These are phyloP conservation scores for Paracoccidioides lutzii DNA, from an alignment of 2,329 filamentous ascomycete species.

Conservation along the genomic window DNA sequence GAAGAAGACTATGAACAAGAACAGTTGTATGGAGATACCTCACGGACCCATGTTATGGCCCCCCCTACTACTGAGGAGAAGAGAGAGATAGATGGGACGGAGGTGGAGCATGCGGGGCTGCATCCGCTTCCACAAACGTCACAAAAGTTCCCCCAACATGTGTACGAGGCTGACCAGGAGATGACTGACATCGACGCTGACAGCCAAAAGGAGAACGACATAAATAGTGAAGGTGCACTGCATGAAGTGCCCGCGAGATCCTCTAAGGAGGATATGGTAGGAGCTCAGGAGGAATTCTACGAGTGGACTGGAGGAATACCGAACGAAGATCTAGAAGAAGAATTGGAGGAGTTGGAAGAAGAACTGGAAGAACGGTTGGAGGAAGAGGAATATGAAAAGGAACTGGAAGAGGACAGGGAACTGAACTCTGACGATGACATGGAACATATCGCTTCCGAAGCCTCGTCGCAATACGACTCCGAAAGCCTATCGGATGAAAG, in stretches of 20 bases:
- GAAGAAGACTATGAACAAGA: background rate
- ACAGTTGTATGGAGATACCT: background rate
- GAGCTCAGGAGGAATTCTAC: slow-evolving; percentile 6
- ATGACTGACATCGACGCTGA: background rate
- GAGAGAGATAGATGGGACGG: background rate
- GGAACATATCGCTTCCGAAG: background rate
- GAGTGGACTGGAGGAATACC: background rate
- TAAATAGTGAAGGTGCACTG: background rate
- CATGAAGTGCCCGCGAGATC: background rate
- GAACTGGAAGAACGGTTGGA: slow-evolving; percentile 6
- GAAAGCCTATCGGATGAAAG: slow-evolving; percentile 1
- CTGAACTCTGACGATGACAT: slow-evolving; percentile 2
- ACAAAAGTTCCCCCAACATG: background rate
- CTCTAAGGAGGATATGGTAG: background rate
- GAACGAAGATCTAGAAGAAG: background rate
- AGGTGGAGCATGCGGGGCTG: background rate
- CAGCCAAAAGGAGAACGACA: background rate
- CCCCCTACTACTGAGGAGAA: background rate
- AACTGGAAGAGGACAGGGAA: slow-evolving; percentile 2
- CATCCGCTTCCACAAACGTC: background rate
- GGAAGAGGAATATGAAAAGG: slow-evolving; percentile 1
- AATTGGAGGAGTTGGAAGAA: slow-evolving; percentile 2
- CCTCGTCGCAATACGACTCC: slow-evolving; percentile 1
- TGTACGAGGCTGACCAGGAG: background rate
- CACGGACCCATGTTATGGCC: too few relatives aligned